Percentiles rank a stretch among this genome's conserved stretches.
Conservation (phyloP, 2,329 filamentous ascomycete genomes). For the Neurospora sp. region DNA sequence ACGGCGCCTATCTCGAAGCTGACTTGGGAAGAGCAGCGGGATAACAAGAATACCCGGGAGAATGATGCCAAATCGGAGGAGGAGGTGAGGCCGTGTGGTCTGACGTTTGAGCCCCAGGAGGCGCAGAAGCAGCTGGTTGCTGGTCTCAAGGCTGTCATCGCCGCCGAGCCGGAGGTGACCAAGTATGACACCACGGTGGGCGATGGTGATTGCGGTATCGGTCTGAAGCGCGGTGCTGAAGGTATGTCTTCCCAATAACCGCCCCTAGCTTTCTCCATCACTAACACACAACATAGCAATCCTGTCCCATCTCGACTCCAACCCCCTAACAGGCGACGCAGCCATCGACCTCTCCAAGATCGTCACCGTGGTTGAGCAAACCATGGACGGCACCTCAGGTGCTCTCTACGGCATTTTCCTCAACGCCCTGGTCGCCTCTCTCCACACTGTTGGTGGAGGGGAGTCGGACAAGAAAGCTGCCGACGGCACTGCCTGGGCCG, state of each 20-base stretch:
- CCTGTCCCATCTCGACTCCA: conserved; percentile 37
- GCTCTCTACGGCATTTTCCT: conserved; percentile 73
- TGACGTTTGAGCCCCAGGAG: conserved; percentile 33
- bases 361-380: conserved; percentile 44
- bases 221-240: conserved; percentile 79
- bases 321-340: conserved; percentile 39
- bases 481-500: conserved; percentile 39
- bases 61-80: conserved; percentile 24
- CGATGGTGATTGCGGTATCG: conserved; percentile 83
- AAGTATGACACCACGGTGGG: conserved; percentile 74
- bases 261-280: too few species aligned
- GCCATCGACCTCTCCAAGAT: conserved; percentile 43
- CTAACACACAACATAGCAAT: conserved; percentile 31
- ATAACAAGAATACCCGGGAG: conserved; percentile 36
- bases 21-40: conserved; percentile 49
- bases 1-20: conserved; percentile 49
- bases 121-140: conserved; percentile 43
- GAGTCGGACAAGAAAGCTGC: conserved; percentile 29
- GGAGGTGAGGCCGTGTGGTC: conserved; percentile 32
- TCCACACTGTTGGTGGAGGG: conserved; percentile 33
- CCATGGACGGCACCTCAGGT: conserved; percentile 54
- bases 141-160: conserved; percentile 53
- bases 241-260: conserved; percentile 29
- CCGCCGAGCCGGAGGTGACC: conserved; percentile 61
- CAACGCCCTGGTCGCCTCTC: conserved; percentile 66